Evolutionary conservation across 768 basidiomycete genomes (phyloP).

Genomic region (Crassisporium funariophilum): DNA sequence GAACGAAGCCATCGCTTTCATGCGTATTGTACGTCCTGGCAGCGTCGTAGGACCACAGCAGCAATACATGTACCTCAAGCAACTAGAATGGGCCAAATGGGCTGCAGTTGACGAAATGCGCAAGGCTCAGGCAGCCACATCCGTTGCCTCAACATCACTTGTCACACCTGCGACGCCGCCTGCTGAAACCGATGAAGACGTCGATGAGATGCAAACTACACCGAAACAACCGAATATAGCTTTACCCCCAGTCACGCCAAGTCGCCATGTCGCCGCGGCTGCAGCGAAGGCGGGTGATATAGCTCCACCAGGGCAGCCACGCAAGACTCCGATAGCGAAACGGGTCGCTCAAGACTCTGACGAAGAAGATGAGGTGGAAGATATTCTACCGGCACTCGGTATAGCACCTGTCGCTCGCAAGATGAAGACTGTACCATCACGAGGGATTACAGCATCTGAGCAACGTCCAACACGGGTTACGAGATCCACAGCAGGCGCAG

Average conservation of each 20-base stretch:
- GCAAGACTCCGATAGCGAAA: conserved; percentile 85
- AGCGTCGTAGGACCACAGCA: conserved; percentile 92
- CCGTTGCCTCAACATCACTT: conserved; percentile 38
- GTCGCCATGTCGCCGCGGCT: conserved; percentile 71
- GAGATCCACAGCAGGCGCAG: conserved; percentile 63
- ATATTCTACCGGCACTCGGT: conserved; percentile 65
- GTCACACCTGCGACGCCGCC: conserved; percentile 82
- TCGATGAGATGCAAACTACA: conserved; percentile 47
- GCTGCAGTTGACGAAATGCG: conserved; percentile 82
- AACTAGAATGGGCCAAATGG: conserved; percentile 94
- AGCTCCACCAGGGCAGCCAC: conserved; percentile 79
- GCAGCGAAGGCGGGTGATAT: conserved; percentile 72
- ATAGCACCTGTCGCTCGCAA: conserved; percentile 45
- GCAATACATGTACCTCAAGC: conserved; percentile 94
- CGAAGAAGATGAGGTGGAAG: conserved; percentile 64
- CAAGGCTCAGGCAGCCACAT: conserved; percentile 44
- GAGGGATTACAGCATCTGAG: conserved; percentile 63
- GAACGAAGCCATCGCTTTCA: conserved; percentile 94
- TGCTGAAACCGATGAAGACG: conserved; percentile 71
- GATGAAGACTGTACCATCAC: conserved; percentile 41
- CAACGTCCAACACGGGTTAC: conserved; percentile 76
- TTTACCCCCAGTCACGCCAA: conserved; percentile 80
- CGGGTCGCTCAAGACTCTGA: conserved; percentile 68
- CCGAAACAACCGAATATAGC: conserved; percentile 33
- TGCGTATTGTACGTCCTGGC: conserved; percentile 96